A percentile compares a stretch with the other conserved stretches of the same genome.
Conservation (phyloP, 108 stramenopile species). For the Discostella pseudostelligera region DNA sequence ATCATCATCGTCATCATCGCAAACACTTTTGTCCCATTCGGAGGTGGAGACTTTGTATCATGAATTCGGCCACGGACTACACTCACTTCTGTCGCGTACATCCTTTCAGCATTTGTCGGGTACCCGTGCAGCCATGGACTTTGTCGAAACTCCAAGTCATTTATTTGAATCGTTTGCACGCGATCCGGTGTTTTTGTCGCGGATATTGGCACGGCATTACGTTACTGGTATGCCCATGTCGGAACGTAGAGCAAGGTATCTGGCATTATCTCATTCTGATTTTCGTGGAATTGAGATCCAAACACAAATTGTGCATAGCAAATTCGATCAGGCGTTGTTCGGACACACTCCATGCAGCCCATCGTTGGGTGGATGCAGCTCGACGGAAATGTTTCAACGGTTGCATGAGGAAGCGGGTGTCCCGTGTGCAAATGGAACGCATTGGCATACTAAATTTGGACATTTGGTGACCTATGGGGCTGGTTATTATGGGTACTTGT, state of each 20-base stretch:
- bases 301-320: slow-evolving; percentile 76
- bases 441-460: slow-evolving; percentile 83
- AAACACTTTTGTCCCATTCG: slow-evolving; percentile 68
- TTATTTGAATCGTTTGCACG: slow-evolving; percentile 80
- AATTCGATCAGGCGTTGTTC: slow-evolving; percentile 83
- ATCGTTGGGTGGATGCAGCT: slow-evolving; percentile 40
- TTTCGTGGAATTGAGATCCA: slow-evolving; percentile 76
- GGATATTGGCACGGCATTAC: slow-evolving; percentile 55
- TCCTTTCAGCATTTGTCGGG: slow-evolving; percentile 95
- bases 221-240: slow-evolving; percentile 60
- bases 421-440: slow-evolving; percentile 70
- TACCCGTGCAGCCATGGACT: slow-evolving; percentile 89
- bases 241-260: slow-evolving; percentile 42
- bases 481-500: slow-evolving; percentile 87
- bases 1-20: slow-evolving; percentile 16
- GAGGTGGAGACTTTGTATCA: slow-evolving; percentile 97
- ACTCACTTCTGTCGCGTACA: slow-evolving; percentile 91
- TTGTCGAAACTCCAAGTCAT: slow-evolving; percentile 89
- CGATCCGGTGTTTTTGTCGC: slow-evolving; percentile 60
- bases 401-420: slow-evolving; percentile 59
- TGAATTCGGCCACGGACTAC: slow-evolving; percentile 97
- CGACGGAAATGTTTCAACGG: slow-evolving; percentile 60
- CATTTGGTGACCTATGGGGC: slow-evolving; percentile 89
- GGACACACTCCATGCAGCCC: slow-evolving; percentile 48
- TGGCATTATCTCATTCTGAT: slow-evolving; percentile 60